Evolutionary conservation across 1,139 yeast genomes (phyloP).

Genomic region (Diutina scorzettiae): DNA sequence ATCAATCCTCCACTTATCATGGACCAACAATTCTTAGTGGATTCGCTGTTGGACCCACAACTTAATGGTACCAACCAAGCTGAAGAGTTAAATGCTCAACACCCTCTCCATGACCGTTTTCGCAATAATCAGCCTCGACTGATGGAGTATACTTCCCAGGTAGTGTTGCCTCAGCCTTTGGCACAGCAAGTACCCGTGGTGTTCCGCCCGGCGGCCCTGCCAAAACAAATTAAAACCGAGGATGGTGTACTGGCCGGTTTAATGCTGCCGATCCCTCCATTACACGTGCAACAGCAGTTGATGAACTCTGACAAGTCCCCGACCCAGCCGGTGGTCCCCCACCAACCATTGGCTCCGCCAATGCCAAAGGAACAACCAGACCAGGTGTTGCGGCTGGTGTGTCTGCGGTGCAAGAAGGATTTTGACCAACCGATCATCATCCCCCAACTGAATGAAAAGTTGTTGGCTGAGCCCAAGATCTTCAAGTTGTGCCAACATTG

Average conservation of each 20-base stretch:
- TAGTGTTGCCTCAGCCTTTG: constrained; percentile 4
- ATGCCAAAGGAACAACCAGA: constrained; percentile 4
- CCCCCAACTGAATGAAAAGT: constrained; percentile 18
- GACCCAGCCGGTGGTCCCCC: neutral
- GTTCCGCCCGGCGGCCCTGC: constrained; percentile 11
- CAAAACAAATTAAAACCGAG: constrained; percentile 7
- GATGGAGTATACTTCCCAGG: constrained; percentile 3
- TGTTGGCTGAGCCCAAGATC: constrained; percentile 28
- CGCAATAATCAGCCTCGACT: constrained; percentile 5
- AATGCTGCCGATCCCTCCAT: constrained; percentile 34
- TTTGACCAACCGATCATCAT: constrained; percentile 36
- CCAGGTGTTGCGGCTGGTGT: constrained; percentile 13
- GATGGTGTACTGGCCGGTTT: constrained; percentile 14
- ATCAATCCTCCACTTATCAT: constrained; percentile 11
- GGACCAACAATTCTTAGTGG: constrained; percentile 27
- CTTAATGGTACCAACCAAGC: constrained; percentile 9
- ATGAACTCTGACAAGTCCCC: constrained; percentile 12
- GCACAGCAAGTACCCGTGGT: constrained; percentile 4
- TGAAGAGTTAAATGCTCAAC: neutral
- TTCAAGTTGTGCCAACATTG: constrained; percentile 54
- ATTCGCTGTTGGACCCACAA: constrained; percentile 17
- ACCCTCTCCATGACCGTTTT: constrained; percentile 5
- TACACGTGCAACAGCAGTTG: constrained; percentile 33
- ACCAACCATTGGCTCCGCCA: neutral
- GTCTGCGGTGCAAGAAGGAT: constrained; percentile 50